A percentile compares a stretch with the other conserved stretches of the same genome.
Evolutionary conservation across 768 basidiomycete genomes (phyloP).

Genomic region (Podaxis sp.): DNA sequence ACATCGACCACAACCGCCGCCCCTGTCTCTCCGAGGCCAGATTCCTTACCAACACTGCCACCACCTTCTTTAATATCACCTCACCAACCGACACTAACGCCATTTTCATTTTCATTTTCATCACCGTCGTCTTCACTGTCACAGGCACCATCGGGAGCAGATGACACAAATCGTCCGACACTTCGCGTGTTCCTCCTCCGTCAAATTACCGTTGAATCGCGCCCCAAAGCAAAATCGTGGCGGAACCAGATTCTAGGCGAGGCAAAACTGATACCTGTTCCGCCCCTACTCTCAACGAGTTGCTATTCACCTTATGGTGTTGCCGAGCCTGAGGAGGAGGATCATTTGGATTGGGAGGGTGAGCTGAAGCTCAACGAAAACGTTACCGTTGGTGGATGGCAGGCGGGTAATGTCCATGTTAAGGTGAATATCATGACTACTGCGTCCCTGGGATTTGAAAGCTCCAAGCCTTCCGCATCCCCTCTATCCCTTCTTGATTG

Average conservation of each 20-base stretch:
- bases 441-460: not conserved
- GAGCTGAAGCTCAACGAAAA: conserved; percentile 40
- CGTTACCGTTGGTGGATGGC: conserved; percentile 46
- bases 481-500: not conserved
- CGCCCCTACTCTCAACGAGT: conserved; percentile 30
- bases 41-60: not conserved
- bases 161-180: not conserved
- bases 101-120: conserved; percentile 17
- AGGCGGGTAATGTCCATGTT: conserved; percentile 39
- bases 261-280: conserved; percentile 46
- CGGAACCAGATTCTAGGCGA: conserved; percentile 45
- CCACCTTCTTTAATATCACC: not conserved
- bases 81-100: not conserved
- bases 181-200: conserved; percentile 52
- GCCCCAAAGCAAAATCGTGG: conserved; percentile 32
- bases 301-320: conserved; percentile 20
- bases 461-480: not conserved
- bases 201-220: conserved; percentile 40
- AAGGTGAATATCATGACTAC: conserved; percentile 31
- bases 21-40: not conserved
- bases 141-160: not conserved
- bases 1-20: not conserved
- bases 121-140: conserved; percentile 24
- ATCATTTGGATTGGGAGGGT: conserved; percentile 64
- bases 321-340: conserved; percentile 34